These are phyloP conservation scores for Cucumis cinereus DNA, from an alignment of 306 rosid genomes.

Conservation along the genomic window DNA sequence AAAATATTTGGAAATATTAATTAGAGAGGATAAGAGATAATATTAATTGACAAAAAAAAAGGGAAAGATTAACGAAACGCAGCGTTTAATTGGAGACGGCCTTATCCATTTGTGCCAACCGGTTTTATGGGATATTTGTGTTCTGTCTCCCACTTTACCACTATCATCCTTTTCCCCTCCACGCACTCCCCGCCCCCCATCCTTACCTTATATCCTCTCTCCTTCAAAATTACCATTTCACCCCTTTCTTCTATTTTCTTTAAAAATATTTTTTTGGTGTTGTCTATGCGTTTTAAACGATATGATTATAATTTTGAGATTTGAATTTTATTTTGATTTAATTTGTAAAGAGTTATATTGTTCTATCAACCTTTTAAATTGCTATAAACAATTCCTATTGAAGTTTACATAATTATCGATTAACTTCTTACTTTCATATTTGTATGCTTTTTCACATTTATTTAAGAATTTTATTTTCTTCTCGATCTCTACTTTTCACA, in stretches of 20 bases:
- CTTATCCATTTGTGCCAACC: constrained; percentile 15
- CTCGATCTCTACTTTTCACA: too few relatives aligned
- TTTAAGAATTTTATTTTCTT: too few relatives aligned
- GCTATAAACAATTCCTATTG: too few relatives aligned
- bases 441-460: too few relatives aligned
- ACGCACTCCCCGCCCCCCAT: constrained; percentile 14
- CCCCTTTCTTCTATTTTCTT: not conserved
- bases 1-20: constrained; percentile 6
- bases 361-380: too few relatives aligned
- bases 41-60: not conserved
- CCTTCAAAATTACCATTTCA: not conserved
- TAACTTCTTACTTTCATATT: too few relatives aligned
- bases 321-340: too few relatives aligned
- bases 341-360: too few relatives aligned
- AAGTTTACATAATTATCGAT: too few relatives aligned
- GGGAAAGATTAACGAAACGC: not conserved
- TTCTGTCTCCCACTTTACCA: constrained; percentile 14
- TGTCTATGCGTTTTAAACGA: too few relatives aligned
- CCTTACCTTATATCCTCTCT: not conserved
- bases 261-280: too few relatives aligned
- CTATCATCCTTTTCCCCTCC: constrained; percentile 12
- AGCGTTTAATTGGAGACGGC: not conserved
- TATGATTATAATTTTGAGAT: too few relatives aligned
- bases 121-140: constrained; percentile 11
- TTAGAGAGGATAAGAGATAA: not conserved